phyloP scores from a whole-genome alignment of 2,329 filamentous ascomycete species.

The Metarhizium album region DNA sequence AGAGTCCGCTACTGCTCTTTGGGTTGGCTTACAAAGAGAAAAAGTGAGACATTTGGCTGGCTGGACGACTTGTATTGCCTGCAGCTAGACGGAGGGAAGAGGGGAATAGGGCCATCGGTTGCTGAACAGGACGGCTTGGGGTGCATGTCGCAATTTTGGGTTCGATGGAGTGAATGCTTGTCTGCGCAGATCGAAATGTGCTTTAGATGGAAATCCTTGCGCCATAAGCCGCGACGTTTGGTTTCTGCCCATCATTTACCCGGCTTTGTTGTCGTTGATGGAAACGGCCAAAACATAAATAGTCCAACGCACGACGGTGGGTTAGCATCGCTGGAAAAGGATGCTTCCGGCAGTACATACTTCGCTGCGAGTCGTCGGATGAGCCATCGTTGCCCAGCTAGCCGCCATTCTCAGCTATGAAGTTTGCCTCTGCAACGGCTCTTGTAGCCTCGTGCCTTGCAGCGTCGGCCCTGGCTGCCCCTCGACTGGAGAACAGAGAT shows the following conservation, averaged over 20 bases:
- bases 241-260: no score
- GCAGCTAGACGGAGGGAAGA: not conserved
- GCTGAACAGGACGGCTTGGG: not conserved
- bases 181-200: slow-evolving; percentile 2
- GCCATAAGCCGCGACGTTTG: not conserved
- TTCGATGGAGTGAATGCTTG: slow-evolving; percentile 2
- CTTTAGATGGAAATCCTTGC: not conserved
- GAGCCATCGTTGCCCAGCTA: not conserved
- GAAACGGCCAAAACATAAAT: not conserved
- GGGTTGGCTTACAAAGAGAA: not conserved
- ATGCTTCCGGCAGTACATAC: not conserved
- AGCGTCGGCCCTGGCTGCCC: slow-evolving; percentile 10
- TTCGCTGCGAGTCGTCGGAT: no score
- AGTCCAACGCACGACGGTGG: not conserved
- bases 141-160: slow-evolving; percentile 11
- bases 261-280: not conserved
- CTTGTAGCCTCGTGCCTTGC: slow-evolving; percentile 7
- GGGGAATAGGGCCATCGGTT: not conserved
- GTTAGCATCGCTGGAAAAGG: no score
- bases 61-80: not conserved
- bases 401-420: slow-evolving; percentile 6
- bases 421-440: slow-evolving; percentile 4
- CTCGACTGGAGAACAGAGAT: slow-evolving; percentile 11
- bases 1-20: not conserved
- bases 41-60: not conserved